Evolutionary conservation across 805 yeast species (phyloP).

Genomic region (Barnettozyma botsteinii): DNA sequence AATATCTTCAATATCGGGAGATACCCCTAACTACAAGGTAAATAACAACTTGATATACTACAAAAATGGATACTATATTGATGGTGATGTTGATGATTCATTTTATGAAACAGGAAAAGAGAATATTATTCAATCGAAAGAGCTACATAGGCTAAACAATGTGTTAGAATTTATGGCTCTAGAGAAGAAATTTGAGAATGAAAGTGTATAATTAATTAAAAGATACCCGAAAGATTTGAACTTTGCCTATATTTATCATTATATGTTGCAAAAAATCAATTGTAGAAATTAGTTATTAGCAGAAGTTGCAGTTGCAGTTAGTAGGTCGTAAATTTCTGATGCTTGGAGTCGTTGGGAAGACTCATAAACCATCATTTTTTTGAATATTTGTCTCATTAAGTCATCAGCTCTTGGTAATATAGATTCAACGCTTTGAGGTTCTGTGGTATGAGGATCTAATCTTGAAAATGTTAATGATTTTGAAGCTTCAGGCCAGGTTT

Average conservation of each 20-base stretch:
- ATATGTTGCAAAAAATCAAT: too few species aligned
- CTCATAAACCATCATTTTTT: constrained; percentile 40
- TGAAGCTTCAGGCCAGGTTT: constrained; percentile 39
- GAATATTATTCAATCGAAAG: constrained; percentile 17
- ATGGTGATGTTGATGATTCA: constrained; percentile 18
- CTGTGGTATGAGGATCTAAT: constrained; percentile 25
- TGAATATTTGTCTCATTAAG: constrained; percentile 27
- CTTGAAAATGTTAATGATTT: constrained; percentile 31
- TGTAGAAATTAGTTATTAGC: neutral
- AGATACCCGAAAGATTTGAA: too few species aligned
- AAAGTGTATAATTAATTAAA: too few species aligned
- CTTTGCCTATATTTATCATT: too few species aligned
- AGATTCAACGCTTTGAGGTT: constrained; percentile 18
- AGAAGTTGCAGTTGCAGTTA: constrained; percentile 8
- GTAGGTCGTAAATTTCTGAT: too few species aligned
- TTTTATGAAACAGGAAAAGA: constrained; percentile 21
- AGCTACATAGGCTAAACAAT: constrained; percentile 16
- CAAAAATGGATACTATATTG: constrained; percentile 24
- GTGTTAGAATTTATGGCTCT: constrained; percentile 21
- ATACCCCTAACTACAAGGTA: constrained; percentile 24
- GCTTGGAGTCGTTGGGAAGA: constrained; percentile 28
- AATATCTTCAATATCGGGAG: constrained; percentile 21
- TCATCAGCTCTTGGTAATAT: constrained; percentile 33
- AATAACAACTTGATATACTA: constrained; percentile 20
- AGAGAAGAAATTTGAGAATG: constrained; percentile 16